Base-by-base conservation (phyloP, 2,329 filamentous ascomycete species). In the Clonostachys byssicola region DNA sequence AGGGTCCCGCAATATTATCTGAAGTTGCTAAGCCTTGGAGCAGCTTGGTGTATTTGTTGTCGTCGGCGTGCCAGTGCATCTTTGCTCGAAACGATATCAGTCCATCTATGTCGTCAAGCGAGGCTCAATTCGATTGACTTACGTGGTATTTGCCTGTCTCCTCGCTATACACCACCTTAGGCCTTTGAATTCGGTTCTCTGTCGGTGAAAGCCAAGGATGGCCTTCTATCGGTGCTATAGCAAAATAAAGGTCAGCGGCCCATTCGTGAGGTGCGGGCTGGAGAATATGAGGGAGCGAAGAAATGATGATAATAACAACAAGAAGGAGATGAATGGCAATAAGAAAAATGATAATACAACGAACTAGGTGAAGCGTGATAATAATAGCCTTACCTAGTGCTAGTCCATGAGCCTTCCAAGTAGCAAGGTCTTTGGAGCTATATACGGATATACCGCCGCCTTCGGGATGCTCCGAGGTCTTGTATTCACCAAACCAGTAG, bases 401-500 rank as follows among this genome's bases (percentile, higher is more conserved):
- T 38, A 82, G 60, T 0, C 80, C 80, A 49, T 82, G 77, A 5
- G 53, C 70, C 17, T 73, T 65, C 81, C 81, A 85, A 0, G 78
- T 84, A 3, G 74, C 77, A 3, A 85, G 64, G 52, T 85, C 79
- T 17, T 77, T 69, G 0, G 80, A 84, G 56, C 78, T 83, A 57
- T 81, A 81, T 1, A 82, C 81, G 1, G 77, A 76, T 0, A 85
- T 63, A 16, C 81, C 81, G 0, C 78, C 81, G 9, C 81, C 81
- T 55, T 85, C 81, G 7, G 68, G 70, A 51, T 80, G 77, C 0
- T 72, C 78, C 52, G 83, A 60, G 12, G 71, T 63, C 62, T 85
- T 85, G 63, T 81, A 77, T 56, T 85, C 81, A 34, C 81, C 81
- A 48, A 83, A 84, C 70, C 73, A 75, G 62, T 74, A 84, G 58